phyloP scores from a whole-genome alignment of 2,329 filamentous ascomycete species.

The Venturia nashicola region DNA sequence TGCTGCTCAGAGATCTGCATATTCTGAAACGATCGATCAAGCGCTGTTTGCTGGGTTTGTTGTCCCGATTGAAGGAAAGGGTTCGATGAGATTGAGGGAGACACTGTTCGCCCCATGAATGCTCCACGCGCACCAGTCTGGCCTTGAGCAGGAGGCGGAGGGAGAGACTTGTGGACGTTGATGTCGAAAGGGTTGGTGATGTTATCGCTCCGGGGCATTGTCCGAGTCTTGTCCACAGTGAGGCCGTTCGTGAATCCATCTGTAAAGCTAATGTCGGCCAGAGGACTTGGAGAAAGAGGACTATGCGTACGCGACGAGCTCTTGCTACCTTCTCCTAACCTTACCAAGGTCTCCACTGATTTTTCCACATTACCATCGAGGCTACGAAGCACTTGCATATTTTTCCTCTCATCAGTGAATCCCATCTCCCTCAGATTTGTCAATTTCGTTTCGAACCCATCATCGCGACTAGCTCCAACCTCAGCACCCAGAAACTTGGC shows the following conservation, averaged over 20 bases:
- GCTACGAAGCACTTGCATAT: conserved; percentile 68
- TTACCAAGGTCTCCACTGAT: conserved; percentile 72
- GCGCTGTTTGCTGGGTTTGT: conserved; percentile 19
- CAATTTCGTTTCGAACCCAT: conserved; percentile 66
- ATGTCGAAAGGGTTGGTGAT: conserved; percentile 23
- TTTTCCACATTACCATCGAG: conserved; percentile 76
- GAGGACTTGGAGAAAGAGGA: conserved; percentile 28
- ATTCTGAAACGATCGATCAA: conserved; percentile 63
- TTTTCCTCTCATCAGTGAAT: conserved; percentile 72
- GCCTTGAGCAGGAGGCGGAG: conserved; percentile 17
- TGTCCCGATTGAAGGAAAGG: conserved; percentile 45
- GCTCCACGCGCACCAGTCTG: conserved; percentile 16
- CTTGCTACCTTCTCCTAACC: conserved; percentile 62
- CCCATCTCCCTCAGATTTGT: conserved; percentile 77
- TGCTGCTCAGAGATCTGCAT: conserved; percentile 46
- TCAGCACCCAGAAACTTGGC: conserved; percentile 8
- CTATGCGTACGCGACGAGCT: conserved; percentile 21
- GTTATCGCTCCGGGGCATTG: conserved; percentile 16
- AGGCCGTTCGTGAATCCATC: conserved; percentile 26
- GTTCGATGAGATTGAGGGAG: conserved; percentile 44
- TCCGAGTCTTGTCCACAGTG: conserved; percentile 26
- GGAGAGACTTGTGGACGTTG: conserved; percentile 26
- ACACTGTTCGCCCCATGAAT: conserved; percentile 14
- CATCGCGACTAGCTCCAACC: conserved; percentile 40
- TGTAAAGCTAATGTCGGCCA: conserved; percentile 24